These are phyloP conservation scores for Microbotryum intermedium DNA, from an alignment of 1,284 basidiomycete species.

Conservation along the genomic window DNA sequence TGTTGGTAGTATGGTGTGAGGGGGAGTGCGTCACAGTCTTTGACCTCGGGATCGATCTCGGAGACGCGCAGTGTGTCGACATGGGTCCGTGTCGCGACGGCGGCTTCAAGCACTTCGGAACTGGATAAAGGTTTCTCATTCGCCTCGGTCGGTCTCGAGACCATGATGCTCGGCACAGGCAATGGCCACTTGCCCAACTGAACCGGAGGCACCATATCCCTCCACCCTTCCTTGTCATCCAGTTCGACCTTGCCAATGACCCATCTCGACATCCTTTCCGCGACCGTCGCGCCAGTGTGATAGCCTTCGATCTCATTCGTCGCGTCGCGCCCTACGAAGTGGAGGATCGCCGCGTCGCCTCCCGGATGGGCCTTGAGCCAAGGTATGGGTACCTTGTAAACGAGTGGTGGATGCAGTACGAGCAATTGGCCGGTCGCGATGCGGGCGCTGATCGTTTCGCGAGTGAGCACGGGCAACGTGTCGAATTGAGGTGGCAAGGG, in stretches of 20 bases:
- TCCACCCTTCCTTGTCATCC: constrained; percentile 50
- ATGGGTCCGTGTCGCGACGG: too few relatives aligned
- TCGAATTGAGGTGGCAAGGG: constrained; percentile 13
- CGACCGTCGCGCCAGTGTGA: constrained; percentile 60
- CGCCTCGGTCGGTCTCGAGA: constrained; percentile 10
- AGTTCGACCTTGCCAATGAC: constrained; percentile 64
- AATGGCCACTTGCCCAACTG: constrained; percentile 55
- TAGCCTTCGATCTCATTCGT: constrained; percentile 91
- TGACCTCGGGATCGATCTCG: too few relatives aligned
- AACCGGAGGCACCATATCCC: constrained; percentile 78
- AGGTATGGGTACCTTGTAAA: constrained; percentile 69
- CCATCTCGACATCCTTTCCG: constrained; percentile 59
- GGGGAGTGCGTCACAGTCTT: constrained; percentile 39
- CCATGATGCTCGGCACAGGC: constrained; percentile 17
- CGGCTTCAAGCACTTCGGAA: too few relatives aligned
- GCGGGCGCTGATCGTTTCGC: constrained; percentile 54
- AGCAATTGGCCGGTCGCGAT: constrained; percentile 71
- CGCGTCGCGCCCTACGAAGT: constrained; percentile 93
- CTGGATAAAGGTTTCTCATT: not conserved
- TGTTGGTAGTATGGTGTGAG: constrained; percentile 55
- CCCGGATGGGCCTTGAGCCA: constrained; percentile 88
- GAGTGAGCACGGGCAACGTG: constrained; percentile 43
- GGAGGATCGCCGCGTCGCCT: constrained; percentile 78
- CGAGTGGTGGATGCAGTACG: constrained; percentile 64
- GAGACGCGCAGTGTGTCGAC: too few relatives aligned